phyloP scores from a whole-genome alignment of 148 eudicot species.

The Persicaria maculosa region DNA sequence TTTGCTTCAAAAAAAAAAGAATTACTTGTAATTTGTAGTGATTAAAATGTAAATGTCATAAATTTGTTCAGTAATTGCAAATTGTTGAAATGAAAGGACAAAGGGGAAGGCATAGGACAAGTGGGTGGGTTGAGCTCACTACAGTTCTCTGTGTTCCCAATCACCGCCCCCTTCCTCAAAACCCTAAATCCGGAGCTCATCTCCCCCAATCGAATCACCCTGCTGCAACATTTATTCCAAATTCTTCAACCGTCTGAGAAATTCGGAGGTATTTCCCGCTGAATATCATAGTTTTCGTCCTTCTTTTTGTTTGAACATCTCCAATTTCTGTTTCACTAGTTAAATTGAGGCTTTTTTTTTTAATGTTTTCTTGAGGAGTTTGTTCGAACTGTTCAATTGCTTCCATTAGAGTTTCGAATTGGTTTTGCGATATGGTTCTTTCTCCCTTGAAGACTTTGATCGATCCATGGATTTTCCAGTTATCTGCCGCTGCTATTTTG shows the following conservation, averaged over 20 bases:
- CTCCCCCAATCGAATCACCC: neutral
- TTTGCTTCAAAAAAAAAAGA: neutral
- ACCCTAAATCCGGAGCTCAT: neutral
- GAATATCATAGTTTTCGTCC: neutral
- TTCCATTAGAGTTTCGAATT: neutral
- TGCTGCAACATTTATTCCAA: neutral
- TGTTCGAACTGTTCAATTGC: neutral
- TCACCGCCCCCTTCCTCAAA: neutral
- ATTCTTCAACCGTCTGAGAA: neutral
- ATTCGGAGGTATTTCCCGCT: neutral
- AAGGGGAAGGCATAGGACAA: neutral
- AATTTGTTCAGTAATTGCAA: neutral
- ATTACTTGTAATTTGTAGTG: neutral
- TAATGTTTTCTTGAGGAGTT: neutral
- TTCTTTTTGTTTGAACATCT: neutral
- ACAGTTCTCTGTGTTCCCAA: neutral
- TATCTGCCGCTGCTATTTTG: neutral
- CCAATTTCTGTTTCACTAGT: neutral
- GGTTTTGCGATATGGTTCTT: neutral
- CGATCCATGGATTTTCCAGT: neutral
- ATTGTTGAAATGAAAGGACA: neutral
- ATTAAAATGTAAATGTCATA: neutral
- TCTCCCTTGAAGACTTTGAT: neutral
- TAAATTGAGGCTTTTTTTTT: neutral
- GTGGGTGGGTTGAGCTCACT: slow-evolving; percentile 1